A percentile compares a stretch with the other conserved stretches of the same genome.
Conservation (phyloP, 495 filamentous ascomycete species). For the Penicillium odoratum region DNA sequence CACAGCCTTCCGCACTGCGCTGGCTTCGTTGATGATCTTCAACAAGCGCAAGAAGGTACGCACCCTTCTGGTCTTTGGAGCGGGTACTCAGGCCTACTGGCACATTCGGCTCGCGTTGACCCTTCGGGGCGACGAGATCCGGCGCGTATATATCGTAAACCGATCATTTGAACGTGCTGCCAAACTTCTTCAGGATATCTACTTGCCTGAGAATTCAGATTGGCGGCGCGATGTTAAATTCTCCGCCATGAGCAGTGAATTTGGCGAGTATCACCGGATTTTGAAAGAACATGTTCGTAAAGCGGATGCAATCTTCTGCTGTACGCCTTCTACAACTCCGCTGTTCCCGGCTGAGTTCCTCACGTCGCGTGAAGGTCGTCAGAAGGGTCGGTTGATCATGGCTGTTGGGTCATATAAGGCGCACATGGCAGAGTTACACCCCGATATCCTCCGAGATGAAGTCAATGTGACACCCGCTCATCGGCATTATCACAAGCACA, state of each 20-base stretch:
- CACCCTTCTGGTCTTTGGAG: slow-evolving; percentile 82
- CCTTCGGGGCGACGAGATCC: slow-evolving; percentile 68
- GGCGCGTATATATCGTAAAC: slow-evolving; percentile 78
- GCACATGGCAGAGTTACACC: slow-evolving; percentile 83
- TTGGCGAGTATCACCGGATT: slow-evolving; percentile 68
- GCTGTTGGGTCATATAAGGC: slow-evolving; percentile 83
- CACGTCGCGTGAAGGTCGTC: slow-evolving; percentile 66
- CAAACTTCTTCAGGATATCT: slow-evolving; percentile 56
- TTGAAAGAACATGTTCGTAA: slow-evolving; percentile 65
- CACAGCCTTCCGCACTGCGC: slow-evolving; percentile 91
- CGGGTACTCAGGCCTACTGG: slow-evolving; percentile 91
- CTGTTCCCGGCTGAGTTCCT: slow-evolving; percentile 65
- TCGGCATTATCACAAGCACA: slow-evolving; percentile 70
- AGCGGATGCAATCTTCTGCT: slow-evolving; percentile 80
- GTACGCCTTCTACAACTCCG: slow-evolving; percentile 60
- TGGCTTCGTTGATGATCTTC: slow-evolving; percentile 75
- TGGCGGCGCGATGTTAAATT: slow-evolving; percentile 65
- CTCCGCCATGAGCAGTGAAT: slow-evolving; percentile 66
- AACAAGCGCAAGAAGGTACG: slow-evolving; percentile 66
- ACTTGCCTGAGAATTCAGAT: slow-evolving; percentile 47
- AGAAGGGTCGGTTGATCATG: slow-evolving; percentile 74
- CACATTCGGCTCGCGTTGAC: slow-evolving; percentile 81
- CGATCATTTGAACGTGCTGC: slow-evolving; percentile 64
- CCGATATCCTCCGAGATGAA: slow-evolving; percentile 70
- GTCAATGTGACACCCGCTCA: slow-evolving; percentile 51